Base-by-base conservation (phyloP, 1,284 basidiomycete genomes). In the Ustilago tritici region DNA sequence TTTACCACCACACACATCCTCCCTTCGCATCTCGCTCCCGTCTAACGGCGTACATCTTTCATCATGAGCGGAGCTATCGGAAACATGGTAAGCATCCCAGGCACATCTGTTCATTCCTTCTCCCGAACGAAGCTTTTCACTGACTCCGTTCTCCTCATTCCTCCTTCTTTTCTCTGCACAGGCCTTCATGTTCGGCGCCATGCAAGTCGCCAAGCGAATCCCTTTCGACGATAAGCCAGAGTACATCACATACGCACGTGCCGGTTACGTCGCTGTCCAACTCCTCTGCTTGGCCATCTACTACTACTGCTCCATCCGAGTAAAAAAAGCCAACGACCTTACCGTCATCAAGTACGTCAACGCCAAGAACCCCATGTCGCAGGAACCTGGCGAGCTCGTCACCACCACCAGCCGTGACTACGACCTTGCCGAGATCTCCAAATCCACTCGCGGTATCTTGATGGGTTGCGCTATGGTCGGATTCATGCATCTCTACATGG, bases 331-430 rank as follows among this genome's bases (percentile, higher is more conserved):
- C 90, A 98, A 98, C 86, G 96, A 98, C 88, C 90, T 93, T 86
- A 95, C 94, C 3, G 93, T 97, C 41, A 89, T 98, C 82, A 98
- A 98, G 90, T 98, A 96, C 82, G 88, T 89, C 59, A 88, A 89
- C 78, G 89, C 89, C 19, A 87, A 85, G 63, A 79, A 67, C 60
- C 79, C 84, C 56, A 83, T 83, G 82, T 90, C 91, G 19, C 87
- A 91, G 74, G 92, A 93, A 67, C 90, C 91, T 28, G 92, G 92
- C 49, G 90, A 92, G 84, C 90, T 96, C 8, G 90, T 95, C 34
- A 94, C 93, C n/a, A 97, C 95, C 9, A 98, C 95, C 28, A 91
- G 95, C 69, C 90, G 91, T 66, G 96, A 98, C 86, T 99, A 99
- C 81, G 95, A 99, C 87, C 90, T 98, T 15, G 88, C 89, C 5